A percentile compares a stretch with the other conserved stretches of the same genome.
Evolutionary conservation across 2,329 filamentous ascomycete genomes (phyloP).

Genomic region (Monosporascus sp.): DNA sequence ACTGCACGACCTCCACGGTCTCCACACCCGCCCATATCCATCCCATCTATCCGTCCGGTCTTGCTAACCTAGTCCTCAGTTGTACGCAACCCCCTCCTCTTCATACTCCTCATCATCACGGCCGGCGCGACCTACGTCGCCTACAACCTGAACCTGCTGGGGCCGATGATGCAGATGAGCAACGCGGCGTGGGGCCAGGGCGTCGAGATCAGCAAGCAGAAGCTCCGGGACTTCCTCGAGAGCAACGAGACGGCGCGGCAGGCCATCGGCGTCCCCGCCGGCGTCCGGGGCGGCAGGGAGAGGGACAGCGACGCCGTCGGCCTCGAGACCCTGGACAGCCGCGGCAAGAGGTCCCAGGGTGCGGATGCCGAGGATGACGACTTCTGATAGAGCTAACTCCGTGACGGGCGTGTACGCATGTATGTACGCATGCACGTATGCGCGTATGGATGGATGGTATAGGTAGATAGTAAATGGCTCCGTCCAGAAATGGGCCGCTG

Average conservation of each 20-base stretch:
- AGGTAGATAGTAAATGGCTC: too few species aligned
- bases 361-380: constrained; percentile 51
- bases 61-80: constrained; percentile 40
- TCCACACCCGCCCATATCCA: too few species aligned
- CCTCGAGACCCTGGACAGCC: constrained; percentile 56
- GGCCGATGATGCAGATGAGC: constrained; percentile 91
- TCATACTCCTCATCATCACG: constrained; percentile 77
- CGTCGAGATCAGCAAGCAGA: constrained; percentile 85
- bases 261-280: constrained; percentile 69
- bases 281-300: background rate
- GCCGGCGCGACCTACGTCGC: constrained; percentile 79
- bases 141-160: constrained; percentile 90
- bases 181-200: constrained; percentile 85
- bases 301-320: constrained; percentile 44
- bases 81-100: constrained; percentile 87
- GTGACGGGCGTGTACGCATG: constrained; percentile 1
- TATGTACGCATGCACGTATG: constrained; percentile 6
- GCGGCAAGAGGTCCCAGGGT: constrained; percentile 45
- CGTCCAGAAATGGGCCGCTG: too few species aligned
- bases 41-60: too few species aligned
- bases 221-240: constrained; percentile 83
- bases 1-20: background rate
- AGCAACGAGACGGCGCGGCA: constrained; percentile 79
- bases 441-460: constrained; percentile 1
- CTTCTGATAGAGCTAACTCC: constrained; percentile 38